phyloP scores from a whole-genome alignment of 2,329 filamentous ascomycete species.

The Pseudopyricularia javanii region DNA sequence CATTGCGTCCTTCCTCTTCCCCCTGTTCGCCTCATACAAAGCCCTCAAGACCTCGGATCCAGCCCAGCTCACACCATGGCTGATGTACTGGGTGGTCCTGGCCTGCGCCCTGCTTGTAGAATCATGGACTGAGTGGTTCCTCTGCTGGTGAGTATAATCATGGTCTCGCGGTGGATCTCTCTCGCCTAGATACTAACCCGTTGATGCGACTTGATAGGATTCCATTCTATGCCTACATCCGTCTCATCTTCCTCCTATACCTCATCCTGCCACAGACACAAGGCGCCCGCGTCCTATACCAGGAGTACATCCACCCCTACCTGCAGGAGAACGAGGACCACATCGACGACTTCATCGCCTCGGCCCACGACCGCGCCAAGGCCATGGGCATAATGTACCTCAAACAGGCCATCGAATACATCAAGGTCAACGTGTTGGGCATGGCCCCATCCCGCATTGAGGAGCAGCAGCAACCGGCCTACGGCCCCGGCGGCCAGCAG shows the following conservation, averaged over 20 bases:
- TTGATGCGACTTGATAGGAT: constrained; percentile 37
- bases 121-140: constrained; percentile 77
- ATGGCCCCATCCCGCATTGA: constrained; percentile 44
- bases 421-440: constrained; percentile 70
- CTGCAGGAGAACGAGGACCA: constrained; percentile 73
- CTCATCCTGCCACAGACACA: constrained; percentile 97
- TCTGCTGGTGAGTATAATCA: constrained; percentile 51
- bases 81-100: constrained; percentile 98
- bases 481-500: constrained; percentile 22
- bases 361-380: constrained; percentile 66
- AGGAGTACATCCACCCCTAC: constrained; percentile 76
- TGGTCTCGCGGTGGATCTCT: neutral
- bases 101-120: constrained; percentile 71
- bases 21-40: constrained; percentile 95
- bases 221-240: constrained; percentile 88
- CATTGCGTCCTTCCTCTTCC: constrained; percentile 80
- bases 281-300: constrained; percentile 77
- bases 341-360: constrained; percentile 83
- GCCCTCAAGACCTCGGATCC: constrained; percentile 88
- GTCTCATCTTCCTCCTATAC: constrained; percentile 78
- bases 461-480: constrained; percentile 24
- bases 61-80: constrained; percentile 84
- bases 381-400: constrained; percentile 66
- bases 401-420: constrained; percentile 55
- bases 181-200: constrained; percentile 2